These are phyloP conservation scores for Dendrobium chrysotoxum DNA, from an alignment of 106 monocot genomes.

Conservation along the genomic window DNA sequence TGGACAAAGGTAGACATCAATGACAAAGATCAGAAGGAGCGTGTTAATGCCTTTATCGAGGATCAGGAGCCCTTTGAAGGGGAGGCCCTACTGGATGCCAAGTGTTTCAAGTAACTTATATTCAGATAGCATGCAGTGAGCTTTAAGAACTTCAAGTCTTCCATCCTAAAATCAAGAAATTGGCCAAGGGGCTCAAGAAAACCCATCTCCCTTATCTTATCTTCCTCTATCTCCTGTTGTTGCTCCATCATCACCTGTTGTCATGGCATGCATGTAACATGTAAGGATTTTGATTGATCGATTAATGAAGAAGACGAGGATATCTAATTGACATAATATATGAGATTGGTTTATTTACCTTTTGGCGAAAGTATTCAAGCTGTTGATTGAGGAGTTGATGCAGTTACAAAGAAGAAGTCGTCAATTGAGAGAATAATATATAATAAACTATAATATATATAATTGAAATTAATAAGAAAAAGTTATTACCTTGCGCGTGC, in stretches of 20 bases:
- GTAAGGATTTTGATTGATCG: not conserved
- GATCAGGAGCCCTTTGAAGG: too few species aligned
- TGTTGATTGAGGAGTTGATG: constrained; percentile 62
- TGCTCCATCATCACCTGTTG: constrained; percentile 6
- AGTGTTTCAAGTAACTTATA: too few species aligned
- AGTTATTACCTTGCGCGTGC: constrained; percentile 50
- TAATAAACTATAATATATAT: too few species aligned
- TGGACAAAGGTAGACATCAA: too few species aligned
- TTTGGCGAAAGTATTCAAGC: constrained; percentile 43
- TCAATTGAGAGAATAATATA: not conserved
- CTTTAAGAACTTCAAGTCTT: too few species aligned
- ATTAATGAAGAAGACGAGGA: not conserved
- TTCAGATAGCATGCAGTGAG: too few species aligned
- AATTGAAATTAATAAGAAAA: too few species aligned
- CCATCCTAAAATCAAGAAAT: constrained; percentile 28
- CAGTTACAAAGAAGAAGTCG: constrained; percentile 23
- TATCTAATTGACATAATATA: not conserved
- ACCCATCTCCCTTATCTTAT: constrained; percentile 1
- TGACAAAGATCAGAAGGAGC: too few species aligned
- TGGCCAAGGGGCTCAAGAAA: constrained; percentile 29
- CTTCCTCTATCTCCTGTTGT: constrained; percentile 22
- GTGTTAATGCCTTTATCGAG: too few species aligned
- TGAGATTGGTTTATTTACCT: constrained; percentile 24
- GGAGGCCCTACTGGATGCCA: too few species aligned
- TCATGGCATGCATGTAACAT: too few species aligned